A percentile compares a stretch with the other conserved stretches of the same genome.
phyloP scores from a whole-genome alignment of 495 filamentous ascomycete species.

The Talaromyces wortmannii region DNA sequence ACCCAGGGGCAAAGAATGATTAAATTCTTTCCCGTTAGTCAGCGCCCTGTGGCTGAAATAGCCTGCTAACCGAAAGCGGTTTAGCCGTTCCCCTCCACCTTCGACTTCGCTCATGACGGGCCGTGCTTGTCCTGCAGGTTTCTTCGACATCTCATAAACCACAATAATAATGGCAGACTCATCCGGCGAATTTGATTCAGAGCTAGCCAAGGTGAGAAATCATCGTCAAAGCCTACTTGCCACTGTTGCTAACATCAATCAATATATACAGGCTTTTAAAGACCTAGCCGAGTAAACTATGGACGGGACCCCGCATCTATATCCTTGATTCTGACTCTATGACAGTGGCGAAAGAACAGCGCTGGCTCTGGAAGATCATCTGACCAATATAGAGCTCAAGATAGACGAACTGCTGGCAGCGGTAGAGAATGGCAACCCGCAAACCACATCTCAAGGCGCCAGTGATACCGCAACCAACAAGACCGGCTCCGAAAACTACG shows the following conservation, averaged over 20 bases:
- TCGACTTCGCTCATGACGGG: no score
- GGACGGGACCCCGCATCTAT: not conserved
- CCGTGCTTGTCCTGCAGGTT: not conserved
- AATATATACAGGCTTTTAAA: constrained; percentile 24
- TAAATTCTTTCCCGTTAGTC: no score
- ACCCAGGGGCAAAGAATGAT: no score
- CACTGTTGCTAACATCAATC: not conserved
- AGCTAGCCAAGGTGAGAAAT: not conserved
- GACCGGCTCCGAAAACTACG: not conserved
- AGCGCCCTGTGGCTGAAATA: no score
- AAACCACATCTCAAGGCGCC: no score
- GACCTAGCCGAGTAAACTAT: constrained; percentile 27
- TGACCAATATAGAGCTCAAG: constrained; percentile 46
- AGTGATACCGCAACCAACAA: not conserved
- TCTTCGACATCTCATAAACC: not conserved
- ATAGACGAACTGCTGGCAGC: constrained; percentile 50
- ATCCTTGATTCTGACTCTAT: not conserved
- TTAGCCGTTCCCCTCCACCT: no score
- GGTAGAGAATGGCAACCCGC: constrained; percentile 24
- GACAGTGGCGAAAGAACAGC: constrained; percentile 51
- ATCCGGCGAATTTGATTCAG: not conserved
- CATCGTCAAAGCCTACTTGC: no score
- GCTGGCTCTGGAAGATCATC: constrained; percentile 45
- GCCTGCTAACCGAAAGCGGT: no score
- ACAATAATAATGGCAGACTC: not conserved